Evolutionary conservation across 2,329 filamentous ascomycete genomes (phyloP), one percentile per base, ranked within the genome.

Genomic region (Trichoderma brevicompactum): DNA sequence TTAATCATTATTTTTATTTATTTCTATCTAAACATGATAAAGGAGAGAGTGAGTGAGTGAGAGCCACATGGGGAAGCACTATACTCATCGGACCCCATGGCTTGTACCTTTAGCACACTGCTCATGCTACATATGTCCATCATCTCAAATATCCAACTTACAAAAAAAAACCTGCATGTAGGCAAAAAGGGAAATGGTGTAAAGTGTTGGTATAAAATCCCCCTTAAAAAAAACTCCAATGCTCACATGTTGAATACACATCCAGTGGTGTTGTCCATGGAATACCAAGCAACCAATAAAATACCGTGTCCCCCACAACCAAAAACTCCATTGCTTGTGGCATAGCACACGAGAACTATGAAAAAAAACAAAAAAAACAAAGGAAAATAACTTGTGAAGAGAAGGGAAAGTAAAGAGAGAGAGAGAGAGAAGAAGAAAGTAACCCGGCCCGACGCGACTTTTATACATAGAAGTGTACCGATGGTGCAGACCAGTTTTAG

Each of bases 141-240:
- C 19, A 56, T 36, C 15, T 12, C 23, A 32, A 41, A 17, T 17
- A 12, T 34, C 15, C n/a, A 43, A 32, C 5, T 56, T 19, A 62
- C 12, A 61, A 44, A 12, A 41, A 43, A 40, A 40, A 28, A 28
- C 23, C 23, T 5, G 5, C 23, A 28, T 28, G 2, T 28, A 28
- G 23, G 23, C 5, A 28, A 59, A 8, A 28, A 49, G 17, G 43
- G 19, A 61, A 52, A 12, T 36, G 32, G 44, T 17, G 48, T 49
- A 53, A 48, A 46, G 49, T 54, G 17, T 23, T 54, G 40, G n/a
- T 63, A 63, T 46, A 54, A 62, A 34, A 38, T 54, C 40, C 41
- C 7, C 41, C 49, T 38, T 53, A 8, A 28, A 28, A 28, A 53
- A 58, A 63, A 44, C 17, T 63, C 40, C 40, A 34, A 41, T 50